Conservation (phyloP, 257 asterid genomes). For the Petunia secreta region DNA sequence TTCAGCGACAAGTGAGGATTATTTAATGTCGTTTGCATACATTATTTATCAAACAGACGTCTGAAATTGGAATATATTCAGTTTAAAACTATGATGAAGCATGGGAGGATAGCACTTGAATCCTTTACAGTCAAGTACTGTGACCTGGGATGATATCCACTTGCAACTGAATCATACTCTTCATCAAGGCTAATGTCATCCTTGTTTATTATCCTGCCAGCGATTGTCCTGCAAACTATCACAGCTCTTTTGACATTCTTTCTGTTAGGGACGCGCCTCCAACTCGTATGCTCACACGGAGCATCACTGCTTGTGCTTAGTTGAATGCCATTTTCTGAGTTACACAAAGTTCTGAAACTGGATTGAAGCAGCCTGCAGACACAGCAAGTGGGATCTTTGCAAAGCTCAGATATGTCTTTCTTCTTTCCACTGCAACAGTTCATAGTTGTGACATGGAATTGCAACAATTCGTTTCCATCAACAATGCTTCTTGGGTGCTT, state of each 20-base stretch:
- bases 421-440: slow-evolving; percentile 29
- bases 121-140: slow-evolving; percentile 29
- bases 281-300: slow-evolving; percentile 25
- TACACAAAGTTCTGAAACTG: slow-evolving; percentile 35
- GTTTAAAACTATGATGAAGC: slow-evolving; percentile 33
- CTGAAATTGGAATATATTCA: not conserved
- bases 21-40: not conserved
- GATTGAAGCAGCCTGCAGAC: slow-evolving; percentile 39
- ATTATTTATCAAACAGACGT: not conserved
- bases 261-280: not conserved
- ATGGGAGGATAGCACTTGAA: slow-evolving; percentile 39
- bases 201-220: slow-evolving; percentile 26
- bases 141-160: slow-evolving; percentile 19
- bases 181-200: slow-evolving; percentile 15
- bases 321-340: slow-evolving; percentile 38
- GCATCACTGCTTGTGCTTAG: slow-evolving; percentile 30
- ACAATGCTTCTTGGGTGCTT: slow-evolving; percentile 37
- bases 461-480: slow-evolving; percentile 41
- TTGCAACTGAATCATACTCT: slow-evolving; percentile 31
- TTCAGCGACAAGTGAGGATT: not conserved
- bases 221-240: slow-evolving; percentile 40
- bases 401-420: slow-evolving; percentile 12
- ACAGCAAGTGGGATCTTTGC: slow-evolving; percentile 32
- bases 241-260: slow-evolving; percentile 26
- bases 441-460: slow-evolving; percentile 43